These are phyloP conservation scores for Solanum rostratum DNA, from an alignment of 257 asterid species.

Conservation along the genomic window DNA sequence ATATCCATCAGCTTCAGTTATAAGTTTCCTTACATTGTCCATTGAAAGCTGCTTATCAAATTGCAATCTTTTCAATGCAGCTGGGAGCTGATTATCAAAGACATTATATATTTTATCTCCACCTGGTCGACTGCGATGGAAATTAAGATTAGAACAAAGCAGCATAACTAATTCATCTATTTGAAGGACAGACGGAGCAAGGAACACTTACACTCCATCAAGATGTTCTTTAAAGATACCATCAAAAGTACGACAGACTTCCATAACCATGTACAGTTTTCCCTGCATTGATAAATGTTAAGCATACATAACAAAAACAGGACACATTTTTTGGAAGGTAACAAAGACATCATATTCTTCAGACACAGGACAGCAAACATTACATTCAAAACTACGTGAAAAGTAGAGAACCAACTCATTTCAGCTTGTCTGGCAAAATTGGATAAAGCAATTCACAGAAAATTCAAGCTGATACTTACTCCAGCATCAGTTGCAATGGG, in stretches of 20 bases:
- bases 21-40: constrained; percentile 93
- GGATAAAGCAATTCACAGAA: neutral
- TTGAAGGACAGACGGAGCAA: neutral
- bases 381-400: neutral
- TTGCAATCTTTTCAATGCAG: constrained; percentile 94
- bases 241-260: constrained; percentile 83
- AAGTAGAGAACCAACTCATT: neutral
- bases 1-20: constrained; percentile 97
- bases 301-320: neutral
- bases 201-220: constrained; percentile 73
- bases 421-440: neutral
- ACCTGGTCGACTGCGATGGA: constrained; percentile 81
- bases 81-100: constrained; percentile 91
- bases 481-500: constrained; percentile 97
- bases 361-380: neutral
- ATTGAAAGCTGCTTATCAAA: constrained; percentile 97
- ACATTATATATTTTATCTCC: constrained; percentile 93
- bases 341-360: neutral
- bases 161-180: neutral
- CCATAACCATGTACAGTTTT: constrained; percentile 94
- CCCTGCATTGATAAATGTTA: constrained; percentile 48
- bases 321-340: neutral
- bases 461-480: constrained; percentile 35
- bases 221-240: constrained; percentile 97
- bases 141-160: constrained; percentile 2